phyloP scores from a whole-genome alignment of 352 stramenopile species.

The Phytophthora pinifolia region DNA sequence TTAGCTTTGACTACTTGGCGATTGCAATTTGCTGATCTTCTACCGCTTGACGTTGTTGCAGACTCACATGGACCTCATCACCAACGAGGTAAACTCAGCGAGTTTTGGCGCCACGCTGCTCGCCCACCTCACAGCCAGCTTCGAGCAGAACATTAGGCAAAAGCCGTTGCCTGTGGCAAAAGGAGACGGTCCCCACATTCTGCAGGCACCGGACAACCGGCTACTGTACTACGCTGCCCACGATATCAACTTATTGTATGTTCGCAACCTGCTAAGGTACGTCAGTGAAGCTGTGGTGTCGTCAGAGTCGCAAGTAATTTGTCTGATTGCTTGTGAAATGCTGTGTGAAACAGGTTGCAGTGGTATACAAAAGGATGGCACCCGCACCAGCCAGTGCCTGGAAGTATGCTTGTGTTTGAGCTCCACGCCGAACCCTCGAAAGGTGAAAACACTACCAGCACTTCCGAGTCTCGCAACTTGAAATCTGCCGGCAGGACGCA shows the following conservation, averaged over 20 bases:
- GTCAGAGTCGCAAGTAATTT: too few species aligned
- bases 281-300: background rate
- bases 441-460: constrained; percentile 2
- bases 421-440: constrained; percentile 41
- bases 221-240: constrained; percentile 78
- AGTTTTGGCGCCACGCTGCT: constrained; percentile 79
- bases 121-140: constrained; percentile 73
- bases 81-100: constrained; percentile 74
- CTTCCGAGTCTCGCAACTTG: constrained; percentile 21
- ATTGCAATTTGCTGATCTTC: constrained; percentile 1
- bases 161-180: constrained; percentile 40
- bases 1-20: background rate
- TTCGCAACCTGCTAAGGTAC: constrained; percentile 72
- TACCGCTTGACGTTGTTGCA: constrained; percentile 18
- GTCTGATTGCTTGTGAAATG: background rate
- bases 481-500: constrained; percentile 7
- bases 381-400: constrained; percentile 65
- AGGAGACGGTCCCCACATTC: constrained; percentile 52
- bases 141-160: constrained; percentile 58
- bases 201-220: constrained; percentile 50
- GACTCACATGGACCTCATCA: constrained; percentile 80
- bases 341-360: constrained; percentile 42
- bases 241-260: constrained; percentile 81
- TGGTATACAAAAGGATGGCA: constrained; percentile 77
- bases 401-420: constrained; percentile 80